phyloP scores from a whole-genome alignment of 108 stramenopile species.

The Asterionellopsis glacialis region DNA sequence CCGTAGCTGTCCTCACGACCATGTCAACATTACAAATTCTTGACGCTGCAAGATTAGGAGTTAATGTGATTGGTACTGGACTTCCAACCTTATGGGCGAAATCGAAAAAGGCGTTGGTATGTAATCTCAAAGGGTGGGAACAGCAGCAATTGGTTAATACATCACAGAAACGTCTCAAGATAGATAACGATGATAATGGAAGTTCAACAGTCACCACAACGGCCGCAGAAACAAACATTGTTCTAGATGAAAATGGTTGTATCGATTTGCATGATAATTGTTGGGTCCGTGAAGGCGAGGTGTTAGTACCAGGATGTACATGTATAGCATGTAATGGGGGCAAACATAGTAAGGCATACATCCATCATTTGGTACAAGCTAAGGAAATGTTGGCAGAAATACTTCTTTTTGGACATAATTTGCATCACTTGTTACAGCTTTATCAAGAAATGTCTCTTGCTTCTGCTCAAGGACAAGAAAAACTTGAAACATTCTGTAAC shows the following conservation, averaged over 20 bases:
- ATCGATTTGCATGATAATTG: constrained; percentile 43
- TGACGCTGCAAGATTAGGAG: not conserved
- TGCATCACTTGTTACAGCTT: constrained; percentile 58
- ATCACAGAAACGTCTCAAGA: constrained; percentile 9
- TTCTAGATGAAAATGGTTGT: constrained; percentile 31
- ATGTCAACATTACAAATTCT: constrained; percentile 4
- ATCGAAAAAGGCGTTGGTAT: constrained; percentile 15
- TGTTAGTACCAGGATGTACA: constrained; percentile 47
- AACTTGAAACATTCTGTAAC: no score
- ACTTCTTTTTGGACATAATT: constrained; percentile 76
- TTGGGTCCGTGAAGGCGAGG: constrained; percentile 44
- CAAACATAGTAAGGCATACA: constrained; percentile 56
- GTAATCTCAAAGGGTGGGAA: constrained; percentile 1
- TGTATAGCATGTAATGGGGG: constrained; percentile 47
- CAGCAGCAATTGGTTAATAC: constrained; percentile 1
- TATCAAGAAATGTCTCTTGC: not conserved
- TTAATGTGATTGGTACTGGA: constrained; percentile 14
- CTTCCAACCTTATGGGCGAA: constrained; percentile 20
- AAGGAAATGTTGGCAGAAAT: constrained; percentile 83
- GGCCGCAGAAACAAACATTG: not conserved
- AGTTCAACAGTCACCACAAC: no score
- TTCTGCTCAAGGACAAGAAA: no score
- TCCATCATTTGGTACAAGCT: constrained; percentile 76
- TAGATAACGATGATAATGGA: not conserved
- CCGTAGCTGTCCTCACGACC: not conserved